These are phyloP conservation scores for Cladosporium sp. DNA, from an alignment of 2,329 filamentous ascomycete genomes.

Conservation along the genomic window DNA sequence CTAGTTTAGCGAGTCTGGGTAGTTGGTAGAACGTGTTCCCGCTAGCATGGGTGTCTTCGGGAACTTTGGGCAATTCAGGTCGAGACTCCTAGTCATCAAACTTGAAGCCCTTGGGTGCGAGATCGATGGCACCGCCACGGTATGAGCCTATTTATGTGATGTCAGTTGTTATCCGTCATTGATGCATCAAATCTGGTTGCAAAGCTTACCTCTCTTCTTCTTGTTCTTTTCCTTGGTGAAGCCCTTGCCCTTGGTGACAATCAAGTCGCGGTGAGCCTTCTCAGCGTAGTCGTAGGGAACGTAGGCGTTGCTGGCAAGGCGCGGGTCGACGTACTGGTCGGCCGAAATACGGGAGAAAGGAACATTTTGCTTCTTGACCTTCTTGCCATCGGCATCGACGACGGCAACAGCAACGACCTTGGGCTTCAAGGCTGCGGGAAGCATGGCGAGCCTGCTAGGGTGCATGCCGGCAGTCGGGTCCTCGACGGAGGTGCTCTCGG, in stretches of 20 bases:
- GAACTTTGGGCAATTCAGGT: neutral
- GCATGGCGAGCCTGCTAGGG: constrained; percentile 35
- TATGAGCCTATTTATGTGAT: constrained; percentile 54
- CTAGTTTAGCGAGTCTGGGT: neutral
- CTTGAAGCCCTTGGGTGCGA: constrained; percentile 82
- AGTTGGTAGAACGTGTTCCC: too few relatives aligned
- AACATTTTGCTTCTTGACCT: constrained; percentile 57
- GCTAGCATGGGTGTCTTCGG: neutral
- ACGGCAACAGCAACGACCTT: constrained; percentile 8
- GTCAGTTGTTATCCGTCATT: neutral
- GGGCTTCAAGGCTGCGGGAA: constrained; percentile 11
- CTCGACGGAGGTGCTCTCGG: constrained; percentile 31
- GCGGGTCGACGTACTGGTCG: constrained; percentile 66
- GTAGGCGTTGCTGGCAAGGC: constrained; percentile 77
- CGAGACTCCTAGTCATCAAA: constrained; percentile 70
- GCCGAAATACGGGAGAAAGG: constrained; percentile 78
- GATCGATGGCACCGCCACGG: constrained; percentile 84
- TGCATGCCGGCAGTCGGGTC: constrained; percentile 41
- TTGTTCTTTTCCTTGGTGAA: constrained; percentile 99
- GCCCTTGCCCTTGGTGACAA: constrained; percentile 89
- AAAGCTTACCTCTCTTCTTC: constrained; percentile 43
- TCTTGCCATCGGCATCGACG: constrained; percentile 28
- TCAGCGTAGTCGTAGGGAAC: constrained; percentile 84
- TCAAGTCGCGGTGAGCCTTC: constrained; percentile 81
- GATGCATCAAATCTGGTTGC: neutral